A percentile compares a stretch with the other conserved stretches of the same genome.
These are phyloP conservation scores for Elongisporangium anandrum DNA, from an alignment of 352 stramenopile species.

Conservation along the genomic window DNA sequence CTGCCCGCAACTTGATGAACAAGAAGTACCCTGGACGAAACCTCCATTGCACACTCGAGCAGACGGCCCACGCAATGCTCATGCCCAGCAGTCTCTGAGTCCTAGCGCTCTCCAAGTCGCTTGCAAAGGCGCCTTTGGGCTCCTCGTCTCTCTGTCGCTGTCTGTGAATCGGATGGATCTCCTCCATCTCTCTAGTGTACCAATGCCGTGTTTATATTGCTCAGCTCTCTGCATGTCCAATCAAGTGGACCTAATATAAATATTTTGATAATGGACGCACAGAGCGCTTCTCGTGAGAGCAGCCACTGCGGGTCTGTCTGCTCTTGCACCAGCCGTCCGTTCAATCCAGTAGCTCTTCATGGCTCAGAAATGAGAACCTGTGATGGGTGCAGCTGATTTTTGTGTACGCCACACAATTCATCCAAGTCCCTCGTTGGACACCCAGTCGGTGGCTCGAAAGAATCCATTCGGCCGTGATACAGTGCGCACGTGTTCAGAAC, in stretches of 20 bases:
- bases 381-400: neutral
- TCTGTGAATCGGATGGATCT: neutral
- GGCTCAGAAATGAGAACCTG: neutral
- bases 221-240: neutral
- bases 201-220: neutral
- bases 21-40: constrained; percentile 43
- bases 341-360: neutral
- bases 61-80: neutral
- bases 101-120: neutral
- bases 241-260: neutral
- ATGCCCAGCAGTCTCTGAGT: neutral
- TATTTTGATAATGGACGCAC: neutral
- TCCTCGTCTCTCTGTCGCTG: neutral
- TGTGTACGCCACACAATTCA: neutral
- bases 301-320: neutral
- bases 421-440: neutral
- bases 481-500: neutral
- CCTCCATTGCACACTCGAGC: neutral
- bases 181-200: neutral
- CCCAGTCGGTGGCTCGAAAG: too few relatives aligned
- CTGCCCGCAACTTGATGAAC: constrained; percentile 46
- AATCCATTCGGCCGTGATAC: too few relatives aligned
- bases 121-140: neutral
- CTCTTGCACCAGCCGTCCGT: neutral
- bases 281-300: neutral